Percentiles rank a stretch among this genome's conserved stretches.
These are phyloP conservation scores for Cystofilobasidium bisporidii DNA, from an alignment of 768 basidiomycete species.

Conservation along the genomic window DNA sequence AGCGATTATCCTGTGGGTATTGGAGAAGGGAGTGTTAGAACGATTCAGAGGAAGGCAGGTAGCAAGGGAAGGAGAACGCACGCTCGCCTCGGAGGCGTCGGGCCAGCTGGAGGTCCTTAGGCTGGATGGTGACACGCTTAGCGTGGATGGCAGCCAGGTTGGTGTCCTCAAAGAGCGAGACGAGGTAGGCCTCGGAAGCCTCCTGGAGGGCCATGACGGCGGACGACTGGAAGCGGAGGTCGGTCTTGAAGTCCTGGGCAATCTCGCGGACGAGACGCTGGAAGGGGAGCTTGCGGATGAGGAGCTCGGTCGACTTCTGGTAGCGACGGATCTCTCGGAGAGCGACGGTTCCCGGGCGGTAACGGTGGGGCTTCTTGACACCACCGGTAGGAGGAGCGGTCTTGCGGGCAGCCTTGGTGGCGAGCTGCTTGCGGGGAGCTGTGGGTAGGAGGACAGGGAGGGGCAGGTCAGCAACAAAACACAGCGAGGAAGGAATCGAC, in stretches of 20 bases:
- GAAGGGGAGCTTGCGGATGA: conserved; percentile 50
- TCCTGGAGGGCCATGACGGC: conserved; percentile 60
- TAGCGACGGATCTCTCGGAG: conserved; percentile 97
- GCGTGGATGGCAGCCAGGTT: conserved; percentile 57
- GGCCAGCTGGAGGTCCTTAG: conserved; percentile 80
- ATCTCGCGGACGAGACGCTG: conserved; percentile 30
- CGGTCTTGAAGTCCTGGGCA: conserved; percentile 36
- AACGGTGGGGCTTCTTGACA: conserved; percentile 38
- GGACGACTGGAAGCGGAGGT: conserved; percentile 44
- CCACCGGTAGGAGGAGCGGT: conserved; percentile 44
- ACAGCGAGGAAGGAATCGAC: too few relatives aligned
- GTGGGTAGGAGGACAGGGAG: conserved; percentile 53
- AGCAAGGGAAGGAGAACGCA: conserved; percentile 30
- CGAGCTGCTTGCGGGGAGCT: conserved; percentile 52
- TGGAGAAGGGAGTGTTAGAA: too few relatives aligned
- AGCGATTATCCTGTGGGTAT: too few relatives aligned
- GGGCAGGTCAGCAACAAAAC: too few relatives aligned
- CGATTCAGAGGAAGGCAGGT: too few relatives aligned
- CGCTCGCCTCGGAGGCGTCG: conserved; percentile 78
- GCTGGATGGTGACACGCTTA: conserved; percentile 65
- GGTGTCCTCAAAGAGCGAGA: conserved; percentile 62
- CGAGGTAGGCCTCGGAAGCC: conserved; percentile 58
- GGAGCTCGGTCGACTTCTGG: conserved; percentile 54
- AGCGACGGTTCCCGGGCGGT: conserved; percentile 47
- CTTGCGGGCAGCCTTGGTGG: conserved; percentile 54